Evolutionary conservation across 2,329 filamentous ascomycete genomes (phyloP), one percentile per base, ranked within the genome.

Genomic region (Chaetoscypha palmicola): DNA sequence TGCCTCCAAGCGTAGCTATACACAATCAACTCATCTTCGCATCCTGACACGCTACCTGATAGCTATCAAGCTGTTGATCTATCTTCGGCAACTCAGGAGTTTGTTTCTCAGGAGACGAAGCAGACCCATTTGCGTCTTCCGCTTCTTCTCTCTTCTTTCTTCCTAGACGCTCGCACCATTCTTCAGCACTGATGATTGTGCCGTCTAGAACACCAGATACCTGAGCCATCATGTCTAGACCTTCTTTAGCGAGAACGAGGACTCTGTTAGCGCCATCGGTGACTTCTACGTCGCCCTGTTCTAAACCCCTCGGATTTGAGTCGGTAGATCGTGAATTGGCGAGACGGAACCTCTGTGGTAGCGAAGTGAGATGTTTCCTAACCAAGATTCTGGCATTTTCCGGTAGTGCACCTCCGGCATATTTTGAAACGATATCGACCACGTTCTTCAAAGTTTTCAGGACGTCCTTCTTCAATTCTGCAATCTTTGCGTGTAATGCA

Each of bases 171-270:
- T 90, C 84, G 52, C 91, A 86, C 92, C 92, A 97, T 55, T 83
- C 79, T 64, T 97, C 91, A 0, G 92, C 92, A 56, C 86, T 92
- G 43, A 86, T 77, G 41, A 97, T 84, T 0, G 92, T 97, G 41
- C 88, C 85, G 54, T 94, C 86, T 7, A 97, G 75, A 2, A 96
- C 86, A 4, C 82, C 80, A 31, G 82, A 92, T 38, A 98, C 88
- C 62, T 96, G 89, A 1, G 80, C 77, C 74, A 97, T 89, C 83
- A 97, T 95, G 55, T 96, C 89, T 11, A 97, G 71, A 0, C 90
- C 88, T 62, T 97, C 91, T 58, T 84, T 85, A 5, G 91, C 91
- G 40, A 97, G 78, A 1, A 92, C 79, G 10, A 97, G 68, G 44
- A 94, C 89, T 31, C 84, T 76, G 54, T 89, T 83, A 0, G 87